Evolutionary conservation across 257 asterid genomes (phyloP).

Genomic region (Nicotiana sylvestris): DNA sequence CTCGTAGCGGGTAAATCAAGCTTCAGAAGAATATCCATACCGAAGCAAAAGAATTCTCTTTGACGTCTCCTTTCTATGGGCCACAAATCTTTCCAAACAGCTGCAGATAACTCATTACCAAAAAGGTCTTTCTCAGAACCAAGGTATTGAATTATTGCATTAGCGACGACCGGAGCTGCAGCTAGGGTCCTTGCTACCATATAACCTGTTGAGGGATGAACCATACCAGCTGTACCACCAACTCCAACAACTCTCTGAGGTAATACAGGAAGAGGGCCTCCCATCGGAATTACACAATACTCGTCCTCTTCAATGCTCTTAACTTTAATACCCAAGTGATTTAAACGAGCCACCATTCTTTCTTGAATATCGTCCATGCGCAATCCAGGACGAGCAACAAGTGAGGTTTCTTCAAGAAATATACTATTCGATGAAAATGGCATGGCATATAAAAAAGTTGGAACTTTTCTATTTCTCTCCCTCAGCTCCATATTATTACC

Average conservation of each 20-base stretch:
- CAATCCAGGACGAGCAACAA: constrained; percentile 95
- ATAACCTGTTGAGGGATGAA: constrained; percentile 97
- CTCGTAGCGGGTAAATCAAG: constrained; percentile 79
- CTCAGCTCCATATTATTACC: constrained; percentile 41
- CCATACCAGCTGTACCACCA: constrained; percentile 99
- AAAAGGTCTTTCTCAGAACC: constrained; percentile 38
- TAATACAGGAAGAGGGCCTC: constrained; percentile 90
- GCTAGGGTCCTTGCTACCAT: constrained; percentile 99
- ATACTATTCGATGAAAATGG: constrained; percentile 80
- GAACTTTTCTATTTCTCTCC: constrained; percentile 67
- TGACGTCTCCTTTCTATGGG: constrained; percentile 95
- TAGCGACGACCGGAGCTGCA: constrained; percentile 88
- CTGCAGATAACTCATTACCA: constrained; percentile 56
- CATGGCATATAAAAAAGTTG: constrained; percentile 95
- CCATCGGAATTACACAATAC: constrained; percentile 94
- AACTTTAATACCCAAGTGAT: constrained; percentile 78
- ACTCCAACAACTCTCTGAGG: constrained; percentile 94
- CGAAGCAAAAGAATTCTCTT: constrained; percentile 91
- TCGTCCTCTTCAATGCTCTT: constrained; percentile 94
- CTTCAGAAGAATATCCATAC: constrained; percentile 90
- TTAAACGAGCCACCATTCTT: constrained; percentile 82
- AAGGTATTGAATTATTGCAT: constrained; percentile 66
- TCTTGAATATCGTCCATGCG: constrained; percentile 83
- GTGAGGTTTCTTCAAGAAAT: constrained; percentile 95
- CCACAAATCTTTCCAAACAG: constrained; percentile 96